phyloP scores from a whole-genome alignment of 176 grass and related monocot species.

The Oryza glaberrima region DNA sequence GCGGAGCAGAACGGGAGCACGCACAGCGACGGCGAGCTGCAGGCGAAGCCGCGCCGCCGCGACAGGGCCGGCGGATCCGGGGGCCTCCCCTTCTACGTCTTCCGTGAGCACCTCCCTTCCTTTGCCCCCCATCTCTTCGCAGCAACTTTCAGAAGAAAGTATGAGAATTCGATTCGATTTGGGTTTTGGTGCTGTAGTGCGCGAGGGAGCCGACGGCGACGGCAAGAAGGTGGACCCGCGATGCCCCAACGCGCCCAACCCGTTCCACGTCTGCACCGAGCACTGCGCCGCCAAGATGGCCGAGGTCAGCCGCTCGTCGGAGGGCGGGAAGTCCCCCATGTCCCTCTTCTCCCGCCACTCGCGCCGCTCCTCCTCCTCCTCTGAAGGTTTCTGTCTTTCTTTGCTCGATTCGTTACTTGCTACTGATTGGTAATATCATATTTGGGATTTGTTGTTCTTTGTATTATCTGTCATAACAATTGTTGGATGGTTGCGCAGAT shows the following conservation, averaged over 20 bases:
- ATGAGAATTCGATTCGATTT: neutral
- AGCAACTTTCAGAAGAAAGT: too few species aligned
- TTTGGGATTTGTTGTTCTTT: neutral
- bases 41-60: constrained; percentile 36
- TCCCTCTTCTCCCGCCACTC: constrained; percentile 64
- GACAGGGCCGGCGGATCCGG: constrained; percentile 61
- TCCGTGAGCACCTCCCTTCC: constrained; percentile 42
- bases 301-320: constrained; percentile 38
- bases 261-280: constrained; percentile 77
- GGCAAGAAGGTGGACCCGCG: constrained; percentile 71
- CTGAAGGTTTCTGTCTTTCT: constrained; percentile 42
- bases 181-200: constrained; percentile 35
- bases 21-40: constrained; percentile 49
- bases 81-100: constrained; percentile 76
- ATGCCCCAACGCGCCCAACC: constrained; percentile 80
- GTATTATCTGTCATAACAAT: constrained; percentile 5
- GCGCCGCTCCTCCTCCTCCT: constrained; percentile 55
- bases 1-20: constrained; percentile 52
- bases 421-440: neutral
- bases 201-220: constrained; percentile 49
- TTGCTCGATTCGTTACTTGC: constrained; percentile 9
- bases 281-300: constrained; percentile 62
- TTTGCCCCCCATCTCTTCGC: too few species aligned
- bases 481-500: constrained; percentile 30
- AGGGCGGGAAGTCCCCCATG: constrained; percentile 50